Evolutionary conservation across 2,329 filamentous ascomycete genomes (phyloP).

Genomic region (Cercospora sesami): DNA sequence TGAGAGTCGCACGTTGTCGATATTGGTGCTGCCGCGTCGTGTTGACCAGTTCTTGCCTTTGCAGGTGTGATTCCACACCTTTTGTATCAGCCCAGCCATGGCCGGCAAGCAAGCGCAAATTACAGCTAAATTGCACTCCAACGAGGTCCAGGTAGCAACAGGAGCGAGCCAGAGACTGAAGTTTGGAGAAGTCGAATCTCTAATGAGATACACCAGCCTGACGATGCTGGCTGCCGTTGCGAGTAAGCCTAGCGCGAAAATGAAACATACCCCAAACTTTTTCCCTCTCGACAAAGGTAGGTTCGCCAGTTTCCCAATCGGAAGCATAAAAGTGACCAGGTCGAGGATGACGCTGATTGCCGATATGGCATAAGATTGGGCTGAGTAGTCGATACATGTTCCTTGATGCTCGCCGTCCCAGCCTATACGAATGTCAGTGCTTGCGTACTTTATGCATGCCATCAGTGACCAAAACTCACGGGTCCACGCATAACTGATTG

Average conservation of each 20-base stretch:
- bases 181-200: slow-evolving; percentile 9
- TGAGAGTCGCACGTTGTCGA: slow-evolving; percentile 12
- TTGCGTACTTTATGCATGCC: not conserved
- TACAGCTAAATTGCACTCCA: slow-evolving; percentile 22
- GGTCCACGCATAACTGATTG: slow-evolving; percentile 12
- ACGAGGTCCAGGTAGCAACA: slow-evolving; percentile 18
- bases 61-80: slow-evolving; percentile 3
- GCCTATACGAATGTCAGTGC: not conserved
- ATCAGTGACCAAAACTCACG: not conserved
- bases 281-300: slow-evolving; percentile 6
- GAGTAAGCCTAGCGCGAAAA: slow-evolving; percentile 23
- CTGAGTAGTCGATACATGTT: slow-evolving; percentile 8
- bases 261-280: slow-evolving; percentile 15
- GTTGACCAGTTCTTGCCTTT: not conserved
- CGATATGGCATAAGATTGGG: slow-evolving; percentile 14
- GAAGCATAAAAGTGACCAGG: slow-evolving; percentile 11
- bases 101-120: slow-evolving; percentile 25
- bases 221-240: slow-evolving; percentile 22
- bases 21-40: not conserved
- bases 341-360: slow-evolving; percentile 11
- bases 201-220: slow-evolving; percentile 15
- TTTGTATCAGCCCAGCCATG: slow-evolving; percentile 18
- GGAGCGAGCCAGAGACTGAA: slow-evolving; percentile 17
- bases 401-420: slow-evolving; percentile 12
- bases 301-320: slow-evolving; percentile 12